A percentile compares a stretch with the other conserved stretches of the same genome.
Evolutionary conservation across 78 protist species (phyloP).

Genomic region (Dictyostelium intermedium): DNA sequence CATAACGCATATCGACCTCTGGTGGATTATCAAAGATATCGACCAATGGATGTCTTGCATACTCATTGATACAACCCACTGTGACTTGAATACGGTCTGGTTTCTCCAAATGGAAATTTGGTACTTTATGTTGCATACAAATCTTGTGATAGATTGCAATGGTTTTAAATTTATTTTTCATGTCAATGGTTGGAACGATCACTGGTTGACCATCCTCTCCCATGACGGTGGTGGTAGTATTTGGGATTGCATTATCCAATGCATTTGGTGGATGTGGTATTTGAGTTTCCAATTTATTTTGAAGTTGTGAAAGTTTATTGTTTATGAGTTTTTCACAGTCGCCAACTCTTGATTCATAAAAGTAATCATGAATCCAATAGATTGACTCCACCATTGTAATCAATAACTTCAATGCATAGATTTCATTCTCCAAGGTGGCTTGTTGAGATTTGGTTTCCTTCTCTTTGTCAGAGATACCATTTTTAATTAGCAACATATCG

Average conservation of each 20-base stretch:
- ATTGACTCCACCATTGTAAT: slow-evolving; percentile 34
- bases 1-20: slow-evolving; percentile 48
- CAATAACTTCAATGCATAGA: slow-evolving; percentile 6
- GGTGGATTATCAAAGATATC: slow-evolving; percentile 55
- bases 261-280: slow-evolving; percentile 18
- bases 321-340: slow-evolving; percentile 47
- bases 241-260: neutral
- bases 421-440: slow-evolving; percentile 55
- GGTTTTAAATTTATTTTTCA: slow-evolving; percentile 39
- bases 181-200: neutral
- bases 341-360: slow-evolving; percentile 49
- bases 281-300: neutral
- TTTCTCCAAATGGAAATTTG: slow-evolving; percentile 74
- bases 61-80: slow-evolving; percentile 29
- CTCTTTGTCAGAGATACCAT: slow-evolving; percentile 6
- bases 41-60: slow-evolving; percentile 25
- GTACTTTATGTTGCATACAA: slow-evolving; percentile 74
- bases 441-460: neutral
- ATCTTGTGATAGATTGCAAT: slow-evolving; percentile 44
- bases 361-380: slow-evolving; percentile 66
- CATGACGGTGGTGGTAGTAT: neutral
- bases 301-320: neutral
- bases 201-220: neutral
- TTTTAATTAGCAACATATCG: slow-evolving; percentile 3
- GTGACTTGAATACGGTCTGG: slow-evolving; percentile 78